Conservation (phyloP, 257 asterid genomes). For the Plectranthus barbatus region DNA sequence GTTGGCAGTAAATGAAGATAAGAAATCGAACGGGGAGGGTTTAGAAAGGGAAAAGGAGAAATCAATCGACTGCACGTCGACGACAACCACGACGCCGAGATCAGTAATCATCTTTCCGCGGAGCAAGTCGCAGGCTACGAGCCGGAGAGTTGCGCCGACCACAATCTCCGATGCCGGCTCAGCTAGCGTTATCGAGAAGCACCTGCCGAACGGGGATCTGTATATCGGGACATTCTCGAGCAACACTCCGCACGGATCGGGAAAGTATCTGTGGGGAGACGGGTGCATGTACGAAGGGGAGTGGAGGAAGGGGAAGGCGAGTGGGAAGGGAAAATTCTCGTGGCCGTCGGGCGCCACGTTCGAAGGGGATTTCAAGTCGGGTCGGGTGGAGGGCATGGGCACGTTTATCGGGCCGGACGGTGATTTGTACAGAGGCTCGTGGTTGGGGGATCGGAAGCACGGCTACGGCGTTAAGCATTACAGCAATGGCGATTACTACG, state of each 20-base stretch:
- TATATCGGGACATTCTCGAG: conserved; percentile 61
- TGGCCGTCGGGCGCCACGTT: no score
- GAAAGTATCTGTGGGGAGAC: conserved; percentile 86
- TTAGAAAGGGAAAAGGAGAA: conserved; percentile 23
- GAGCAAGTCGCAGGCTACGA: conserved; percentile 64
- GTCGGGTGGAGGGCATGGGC: conserved; percentile 91
- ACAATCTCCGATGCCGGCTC: conserved; percentile 17
- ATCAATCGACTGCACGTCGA: conserved; percentile 12
- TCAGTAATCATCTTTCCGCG: conserved; percentile 69
- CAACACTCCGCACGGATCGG: conserved; percentile 85
- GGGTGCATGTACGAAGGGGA: conserved; percentile 98
- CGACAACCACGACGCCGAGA: conserved; percentile 48
- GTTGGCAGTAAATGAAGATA: conserved; percentile 6
- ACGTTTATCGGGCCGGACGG: conserved; percentile 79
- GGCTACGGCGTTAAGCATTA: conserved; percentile 74
- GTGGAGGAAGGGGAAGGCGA: conserved; percentile 91
- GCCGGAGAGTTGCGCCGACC: conserved; percentile 71
- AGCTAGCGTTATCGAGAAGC: conserved; percentile 30
- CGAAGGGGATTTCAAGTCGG: conserved; percentile 82
- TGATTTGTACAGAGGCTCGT: conserved; percentile 63
- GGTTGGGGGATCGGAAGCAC: conserved; percentile 25
- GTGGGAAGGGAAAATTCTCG: conserved; percentile 81
- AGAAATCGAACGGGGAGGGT: conserved; percentile 4
- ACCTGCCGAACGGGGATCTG: no score
- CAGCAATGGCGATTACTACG: conserved; percentile 77